Base-by-base conservation (phyloP, 805 yeast genomes). In the Ogataea kodamae region DNA sequence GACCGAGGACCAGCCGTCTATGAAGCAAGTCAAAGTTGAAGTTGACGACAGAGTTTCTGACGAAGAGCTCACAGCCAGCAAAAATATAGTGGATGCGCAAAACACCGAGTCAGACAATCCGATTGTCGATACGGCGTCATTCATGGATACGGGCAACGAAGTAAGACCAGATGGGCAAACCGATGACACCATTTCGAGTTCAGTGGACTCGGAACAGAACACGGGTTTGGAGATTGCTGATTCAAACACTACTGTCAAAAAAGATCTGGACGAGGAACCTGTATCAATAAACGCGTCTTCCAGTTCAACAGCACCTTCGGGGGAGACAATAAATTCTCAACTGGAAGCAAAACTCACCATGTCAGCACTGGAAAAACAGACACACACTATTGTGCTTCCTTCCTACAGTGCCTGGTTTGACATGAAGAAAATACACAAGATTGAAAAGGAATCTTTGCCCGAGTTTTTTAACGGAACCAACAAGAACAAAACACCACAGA, bases 401-500 rank as follows among this genome's bases (percentile, higher is more conserved):
- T 85, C 96, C 0, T 89, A 86, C 55, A 71, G 95, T 0, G 61
- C 81, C 18, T 89, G 97, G 97, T 88, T 88, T 55, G 70, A 78
- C 35, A 70, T 84, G 70, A 71, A 72, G 28, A 74, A 72, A 32
- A 72, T 88, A 26, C 85, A 86, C 52, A 74, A 73, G 32, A 81
- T 89, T 42, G 97, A 89, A 59, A 75, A 72, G 39, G 82, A 83
- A 50, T 82, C 94, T 1, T 63, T 89, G 30, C 95, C 96, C 1
- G 97, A 89, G 55, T 89, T 85, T 50, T 89, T 89, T 67, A 74
- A 76, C 42, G 58, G 52, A 11, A 43, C 50, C 12, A 73, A 78
- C 40, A 68, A 74, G 13, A 84, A 83, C 41, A 89, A 89, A 54
- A 83, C 95, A 2, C 90, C 95, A 8, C 74, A 77, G 46, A 77